A percentile compares a stretch with the other conserved stretches of the same genome.
Evolutionary conservation across 2,329 filamentous ascomycete genomes (phyloP).

Genomic region (Trichoderma sp.): DNA sequence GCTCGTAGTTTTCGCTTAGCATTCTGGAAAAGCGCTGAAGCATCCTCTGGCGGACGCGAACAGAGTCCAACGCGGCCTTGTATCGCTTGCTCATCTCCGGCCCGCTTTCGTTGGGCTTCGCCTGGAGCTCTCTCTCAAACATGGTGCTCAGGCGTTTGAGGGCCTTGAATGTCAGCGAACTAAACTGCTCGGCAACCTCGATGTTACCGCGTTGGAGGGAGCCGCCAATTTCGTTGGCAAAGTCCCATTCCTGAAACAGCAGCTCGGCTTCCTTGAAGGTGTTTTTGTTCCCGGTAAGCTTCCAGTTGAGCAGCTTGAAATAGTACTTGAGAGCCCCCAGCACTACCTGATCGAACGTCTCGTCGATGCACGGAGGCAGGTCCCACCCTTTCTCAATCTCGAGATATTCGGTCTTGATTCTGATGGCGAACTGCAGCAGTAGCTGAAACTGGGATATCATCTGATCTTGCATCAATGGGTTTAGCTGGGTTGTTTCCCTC

Average conservation of each 20-base stretch:
- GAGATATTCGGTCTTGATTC: constrained; percentile 87
- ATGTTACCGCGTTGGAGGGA: constrained; percentile 92
- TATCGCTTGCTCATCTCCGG: constrained; percentile 95
- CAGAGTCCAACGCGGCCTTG: constrained; percentile 91
- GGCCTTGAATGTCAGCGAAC: constrained; percentile 87
- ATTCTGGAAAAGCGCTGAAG: constrained; percentile 92
- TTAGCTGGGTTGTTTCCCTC: constrained; percentile 90
- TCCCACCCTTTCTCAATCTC: constrained; percentile 90
- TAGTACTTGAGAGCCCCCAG: constrained; percentile 95
- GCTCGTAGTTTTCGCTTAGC: constrained; percentile 90
- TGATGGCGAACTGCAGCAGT: constrained; percentile 82
- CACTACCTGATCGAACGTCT: constrained; percentile 89
- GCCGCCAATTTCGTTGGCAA: constrained; percentile 88
- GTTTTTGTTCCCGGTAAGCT: constrained; percentile 94
- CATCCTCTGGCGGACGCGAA: constrained; percentile 93
- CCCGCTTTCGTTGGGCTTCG: constrained; percentile 77
- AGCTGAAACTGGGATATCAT: constrained; percentile 98
- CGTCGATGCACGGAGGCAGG: constrained; percentile 90
- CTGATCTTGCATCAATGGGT: constrained; percentile 90
- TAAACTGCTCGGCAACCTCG: constrained; percentile 97
- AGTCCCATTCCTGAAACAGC: constrained; percentile 95
- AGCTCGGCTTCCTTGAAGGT: constrained; percentile 99
- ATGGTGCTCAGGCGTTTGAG: constrained; percentile 82
- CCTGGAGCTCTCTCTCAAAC: constrained; percentile 86
- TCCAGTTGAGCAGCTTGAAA: constrained; percentile 98